Base-by-base conservation (phyloP, 192 early-diverging fungal species). In the Jimgerdemannia lactiflua region DNA sequence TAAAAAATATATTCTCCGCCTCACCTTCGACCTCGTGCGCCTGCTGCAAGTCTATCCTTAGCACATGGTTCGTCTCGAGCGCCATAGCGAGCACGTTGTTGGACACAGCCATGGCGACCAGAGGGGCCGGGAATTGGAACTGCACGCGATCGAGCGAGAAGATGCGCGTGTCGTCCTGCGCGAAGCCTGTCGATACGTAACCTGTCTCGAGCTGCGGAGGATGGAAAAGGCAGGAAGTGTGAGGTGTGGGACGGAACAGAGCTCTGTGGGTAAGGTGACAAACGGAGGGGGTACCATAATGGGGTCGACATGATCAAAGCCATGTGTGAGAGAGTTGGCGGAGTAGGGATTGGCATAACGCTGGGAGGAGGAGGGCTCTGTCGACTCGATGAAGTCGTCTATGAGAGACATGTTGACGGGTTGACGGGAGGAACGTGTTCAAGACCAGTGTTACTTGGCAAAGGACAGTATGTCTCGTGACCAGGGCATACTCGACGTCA, bases 31-130 rank as follows among this genome's bases (percentile, higher is more conserved):
- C 86, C 70, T 91, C 86, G 54, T 95, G 86, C 4, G 91, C 86
- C 71, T 95, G 90, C 39, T 94, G 94, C 17, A 99, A 86, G 79
- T 97, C 94, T 77, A 99, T 98, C 71, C 96, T 89, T 54, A 97
- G 82, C 3, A 97, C 82, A 74, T 86, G 86, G 77, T 88, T 89
- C 1, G 87, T 88, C 42, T 94, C 91, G 74, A 96, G 86, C 4
- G 92, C 92, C 68, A 98, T 86, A 8, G 94, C 86, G 44, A 98
- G 85, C 10, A 94, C 88, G 78, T 97, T 94, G 82, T 94, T 95
- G 65, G 94, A 88, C 8, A 97, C 95, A 0, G 87, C 90, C 78
- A 94, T 81, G 39, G 91, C 88, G 4, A 91, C 85, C 9, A 98
- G 84, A 41, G 84, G 80, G 14, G 88, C 92, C 9, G 95, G 93